Conservation (phyloP, 495 filamentous ascomycete genomes). For the Aspergillus wentii region DNA sequence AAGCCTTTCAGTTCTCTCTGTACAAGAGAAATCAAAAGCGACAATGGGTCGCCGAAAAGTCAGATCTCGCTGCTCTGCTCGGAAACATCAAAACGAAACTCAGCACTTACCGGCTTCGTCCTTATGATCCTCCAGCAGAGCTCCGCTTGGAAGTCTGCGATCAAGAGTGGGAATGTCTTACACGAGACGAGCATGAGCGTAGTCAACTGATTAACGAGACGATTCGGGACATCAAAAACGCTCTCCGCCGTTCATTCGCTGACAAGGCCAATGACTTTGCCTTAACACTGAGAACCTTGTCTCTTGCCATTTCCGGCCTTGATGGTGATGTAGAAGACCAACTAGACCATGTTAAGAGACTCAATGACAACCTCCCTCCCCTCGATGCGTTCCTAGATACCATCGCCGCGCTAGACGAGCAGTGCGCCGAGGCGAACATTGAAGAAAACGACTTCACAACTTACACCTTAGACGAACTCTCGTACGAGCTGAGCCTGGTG, state of each 20-base stretch:
- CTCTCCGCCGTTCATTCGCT: constrained; percentile 84
- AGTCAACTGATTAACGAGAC: constrained; percentile 96
- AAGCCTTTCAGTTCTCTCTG: constrained; percentile 69
- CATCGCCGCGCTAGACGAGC: constrained; percentile 74
- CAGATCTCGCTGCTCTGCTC: constrained; percentile 82
- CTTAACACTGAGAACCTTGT: constrained; percentile 85
- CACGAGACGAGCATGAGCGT: constrained; percentile 75
- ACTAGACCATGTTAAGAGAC: constrained; percentile 71
- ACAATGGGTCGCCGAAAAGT: constrained; percentile 95
- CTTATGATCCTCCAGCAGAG: constrained; percentile 84
- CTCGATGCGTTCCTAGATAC: constrained; percentile 82
- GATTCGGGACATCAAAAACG: constrained; percentile 96
- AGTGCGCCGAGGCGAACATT: constrained; percentile 94
- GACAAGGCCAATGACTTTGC: constrained; percentile 98
- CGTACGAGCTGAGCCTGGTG: constrained; percentile 89
- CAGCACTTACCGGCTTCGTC: constrained; percentile 83
- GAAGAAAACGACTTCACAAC: constrained; percentile 99
- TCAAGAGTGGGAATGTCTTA: constrained; percentile 70
- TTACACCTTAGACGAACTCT: constrained; percentile 92
- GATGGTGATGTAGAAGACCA: constrained; percentile 97
- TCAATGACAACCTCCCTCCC: constrained; percentile 77
- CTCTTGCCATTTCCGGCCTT: constrained; percentile 85
- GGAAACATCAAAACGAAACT: constrained; percentile 99
- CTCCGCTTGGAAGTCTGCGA: constrained; percentile 77
- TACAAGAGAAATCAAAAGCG: constrained; percentile 89